Base-by-base conservation (phyloP, 768 basidiomycete species). In the Agaricus sinodeliciosus region DNA sequence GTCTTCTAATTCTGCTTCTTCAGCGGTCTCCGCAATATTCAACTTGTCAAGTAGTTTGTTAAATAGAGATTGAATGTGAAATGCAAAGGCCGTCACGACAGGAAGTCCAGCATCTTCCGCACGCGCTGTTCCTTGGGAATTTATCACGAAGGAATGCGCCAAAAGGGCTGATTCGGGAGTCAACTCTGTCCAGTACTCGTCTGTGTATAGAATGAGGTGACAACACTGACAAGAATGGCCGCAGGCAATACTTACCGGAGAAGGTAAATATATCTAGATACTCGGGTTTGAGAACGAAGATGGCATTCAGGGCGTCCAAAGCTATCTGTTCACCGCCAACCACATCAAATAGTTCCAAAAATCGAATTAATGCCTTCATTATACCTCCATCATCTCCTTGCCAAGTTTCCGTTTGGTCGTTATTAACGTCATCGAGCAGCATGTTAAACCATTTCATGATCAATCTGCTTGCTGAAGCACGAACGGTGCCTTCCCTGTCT, bases 31-130 rank as follows among this genome's bases (percentile, higher is more conserved):
- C 8, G 64, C 65, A 18, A 74, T 73, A 48, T 77, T 69, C 36
- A 79, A 57, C 1, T 69, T 61, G 12, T 62, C 62, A 16, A 79
- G 63, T 9, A 80, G 60, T 3, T 70, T 67, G 61, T 94, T 94
- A 68, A 91, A 96, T 0, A 81, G 76, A 40, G 81, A 74, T 64
- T 95, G 88, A 31, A 95, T 82, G 48, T 78, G 73, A 70, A 87
- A 94, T 0, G 94, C 94, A 57, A 96, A 84, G 0, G 85, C 81
- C 0, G 93, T 95, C n/a, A 96, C 89, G 36, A 94, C 90, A 0
- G 95, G 95, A 3, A 97, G 73, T 4, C 71, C 63, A 13, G 82
- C 76, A 1, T 73, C 64, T 62, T 95, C 92, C 5, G 95, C 69
- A 25, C 81, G 79, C 2, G 79, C 72, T 16, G 73, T 80, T 22